These are phyloP conservation scores for Imleria badia DNA, from an alignment of 768 basidiomycete species.

Conservation along the genomic window DNA sequence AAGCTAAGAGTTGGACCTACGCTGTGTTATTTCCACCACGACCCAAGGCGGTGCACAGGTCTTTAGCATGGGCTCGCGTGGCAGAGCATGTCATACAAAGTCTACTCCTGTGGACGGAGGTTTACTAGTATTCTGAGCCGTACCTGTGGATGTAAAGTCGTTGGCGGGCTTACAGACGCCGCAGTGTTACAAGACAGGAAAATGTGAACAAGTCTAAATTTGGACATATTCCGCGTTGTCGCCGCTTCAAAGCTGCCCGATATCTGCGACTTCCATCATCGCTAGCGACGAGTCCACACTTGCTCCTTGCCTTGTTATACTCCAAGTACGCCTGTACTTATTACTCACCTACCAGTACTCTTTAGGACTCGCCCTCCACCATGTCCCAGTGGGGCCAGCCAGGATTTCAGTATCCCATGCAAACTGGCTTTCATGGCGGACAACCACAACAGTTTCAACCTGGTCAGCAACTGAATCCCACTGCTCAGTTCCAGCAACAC, in stretches of 20 bases:
- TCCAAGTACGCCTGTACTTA: not conserved
- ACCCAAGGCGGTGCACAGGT: too few species aligned
- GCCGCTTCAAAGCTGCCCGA: conserved; percentile 18
- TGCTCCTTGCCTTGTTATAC: not conserved
- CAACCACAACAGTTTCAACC: conserved; percentile 47
- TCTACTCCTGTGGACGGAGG: too few species aligned
- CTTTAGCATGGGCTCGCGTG: too few species aligned
- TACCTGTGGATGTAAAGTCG: too few species aligned
- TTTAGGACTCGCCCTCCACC: conserved; percentile 15
- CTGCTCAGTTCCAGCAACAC: conserved; percentile 42
- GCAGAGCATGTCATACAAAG: too few species aligned
- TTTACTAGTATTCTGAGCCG: too few species aligned
- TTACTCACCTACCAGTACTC: not conserved
- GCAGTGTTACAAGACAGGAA: too few species aligned
- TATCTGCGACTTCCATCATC: not conserved
- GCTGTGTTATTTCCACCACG: too few species aligned
- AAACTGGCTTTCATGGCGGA: conserved; percentile 58
- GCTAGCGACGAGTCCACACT: not conserved
- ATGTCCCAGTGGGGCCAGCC: conserved; percentile 83
- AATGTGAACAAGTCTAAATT: conserved; percentile 4
- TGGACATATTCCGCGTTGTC: conserved; percentile 9
- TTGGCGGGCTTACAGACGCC: too few species aligned
- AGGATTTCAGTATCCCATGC: conserved; percentile 71
- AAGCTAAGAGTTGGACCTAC: too few species aligned
- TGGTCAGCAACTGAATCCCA: conserved; percentile 30